Conservation (phyloP, 1,284 basidiomycete species). For the Rhodotorula sp. region DNA sequence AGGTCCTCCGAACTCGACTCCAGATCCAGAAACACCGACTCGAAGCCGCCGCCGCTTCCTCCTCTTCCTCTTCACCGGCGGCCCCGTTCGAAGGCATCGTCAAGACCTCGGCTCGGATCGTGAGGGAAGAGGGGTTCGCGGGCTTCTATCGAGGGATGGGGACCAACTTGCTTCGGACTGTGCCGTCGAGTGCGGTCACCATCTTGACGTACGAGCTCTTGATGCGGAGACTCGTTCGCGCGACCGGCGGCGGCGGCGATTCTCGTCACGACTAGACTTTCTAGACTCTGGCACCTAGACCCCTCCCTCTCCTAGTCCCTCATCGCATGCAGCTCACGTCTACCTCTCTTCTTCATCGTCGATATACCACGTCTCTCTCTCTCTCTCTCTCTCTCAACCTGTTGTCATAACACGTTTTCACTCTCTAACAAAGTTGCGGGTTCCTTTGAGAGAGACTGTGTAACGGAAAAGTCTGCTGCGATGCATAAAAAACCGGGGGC, state of each 20-base stretch:
- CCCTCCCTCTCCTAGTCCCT: neutral
- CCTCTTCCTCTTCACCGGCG: neutral
- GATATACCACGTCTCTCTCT: neutral
- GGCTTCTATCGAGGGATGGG: slow-evolving; percentile 86
- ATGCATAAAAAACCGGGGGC: too few species aligned
- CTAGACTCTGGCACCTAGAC: neutral
- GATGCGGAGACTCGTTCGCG: slow-evolving; percentile 10
- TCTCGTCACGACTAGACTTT: neutral
- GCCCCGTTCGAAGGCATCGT: slow-evolving; percentile 58
- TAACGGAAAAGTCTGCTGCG: too few species aligned
- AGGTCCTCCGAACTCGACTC: slow-evolving; percentile 86
- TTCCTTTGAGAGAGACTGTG: too few species aligned
- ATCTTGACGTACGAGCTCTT: slow-evolving; percentile 74
- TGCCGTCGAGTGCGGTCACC: slow-evolving; percentile 89
- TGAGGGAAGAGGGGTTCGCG: slow-evolving; percentile 76
- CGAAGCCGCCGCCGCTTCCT: neutral
- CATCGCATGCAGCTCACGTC: neutral
- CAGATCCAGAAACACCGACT: slow-evolving; percentile 67
- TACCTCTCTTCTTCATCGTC: neutral
- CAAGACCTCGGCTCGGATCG: slow-evolving; percentile 68
- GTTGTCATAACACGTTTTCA: neutral
- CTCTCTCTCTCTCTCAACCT: neutral
- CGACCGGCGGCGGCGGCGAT: neutral
- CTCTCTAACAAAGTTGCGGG: neutral
- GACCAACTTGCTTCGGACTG: slow-evolving; percentile 85